Evolutionary conservation across 2,329 filamentous ascomycete genomes (phyloP).

Genomic region (Cyclaneusma minus): DNA sequence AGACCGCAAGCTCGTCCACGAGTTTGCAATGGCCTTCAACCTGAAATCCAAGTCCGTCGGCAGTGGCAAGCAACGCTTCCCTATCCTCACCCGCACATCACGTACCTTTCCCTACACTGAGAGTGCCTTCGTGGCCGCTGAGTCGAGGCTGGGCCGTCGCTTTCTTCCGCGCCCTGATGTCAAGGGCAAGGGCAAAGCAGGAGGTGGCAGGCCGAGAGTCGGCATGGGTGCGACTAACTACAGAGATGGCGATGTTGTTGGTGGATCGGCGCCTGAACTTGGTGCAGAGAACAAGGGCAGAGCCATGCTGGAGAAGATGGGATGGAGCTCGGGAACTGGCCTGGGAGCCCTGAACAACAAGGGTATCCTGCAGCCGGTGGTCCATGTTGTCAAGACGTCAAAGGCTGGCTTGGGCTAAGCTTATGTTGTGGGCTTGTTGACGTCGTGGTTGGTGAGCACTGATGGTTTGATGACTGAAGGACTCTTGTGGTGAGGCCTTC

Average conservation of each 20-base stretch:
- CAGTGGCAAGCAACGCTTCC: constrained; percentile 55
- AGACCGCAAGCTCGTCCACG: constrained; percentile 65
- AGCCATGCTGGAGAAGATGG: constrained; percentile 91
- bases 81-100: constrained; percentile 60
- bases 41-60: constrained; percentile 78
- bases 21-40: constrained; percentile 58
- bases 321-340: constrained; percentile 77
- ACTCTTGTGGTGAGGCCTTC: no score
- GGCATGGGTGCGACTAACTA: constrained; percentile 37
- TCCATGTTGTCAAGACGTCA: constrained; percentile 72
- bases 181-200: constrained; percentile 16
- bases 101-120: constrained; percentile 47
- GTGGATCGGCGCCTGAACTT: constrained; percentile 70
- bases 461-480: no score
- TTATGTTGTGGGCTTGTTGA: constrained; percentile 18
- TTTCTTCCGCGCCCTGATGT: constrained; percentile 40
- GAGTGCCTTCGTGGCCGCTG: constrained; percentile 32
- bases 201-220: constrained; percentile 18
- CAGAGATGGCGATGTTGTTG: constrained; percentile 77
- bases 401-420: constrained; percentile 61
- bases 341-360: constrained; percentile 72
- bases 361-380: constrained; percentile 74
- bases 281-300: constrained; percentile 70
- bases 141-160: constrained; percentile 30
- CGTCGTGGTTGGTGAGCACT: no score